Percentiles rank a stretch among this genome's conserved stretches.
phyloP scores from a whole-genome alignment of 805 yeast genomes.

The Pichia ethanolica region DNA sequence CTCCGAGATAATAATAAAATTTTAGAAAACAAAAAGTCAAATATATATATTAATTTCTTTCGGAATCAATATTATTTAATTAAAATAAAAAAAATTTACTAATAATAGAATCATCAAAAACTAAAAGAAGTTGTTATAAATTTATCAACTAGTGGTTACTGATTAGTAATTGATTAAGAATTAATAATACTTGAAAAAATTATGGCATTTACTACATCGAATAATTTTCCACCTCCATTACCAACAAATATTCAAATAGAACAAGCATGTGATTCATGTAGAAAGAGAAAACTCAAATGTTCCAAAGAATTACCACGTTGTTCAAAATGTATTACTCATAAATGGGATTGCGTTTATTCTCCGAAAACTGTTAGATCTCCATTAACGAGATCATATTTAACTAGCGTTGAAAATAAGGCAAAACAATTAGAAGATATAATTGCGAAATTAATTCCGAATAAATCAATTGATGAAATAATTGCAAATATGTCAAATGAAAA shows the following conservation, averaged over 20 bases:
- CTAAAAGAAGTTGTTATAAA: too few species aligned
- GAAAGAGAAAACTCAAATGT: constrained; percentile 72
- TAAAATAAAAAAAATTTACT: too few species aligned
- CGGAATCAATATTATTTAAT: too few species aligned
- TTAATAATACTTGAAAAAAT: too few species aligned
- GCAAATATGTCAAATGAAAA: not conserved
- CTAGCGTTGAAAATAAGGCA: constrained; percentile 60
- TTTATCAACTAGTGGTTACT: too few species aligned
- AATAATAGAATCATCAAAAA: too few species aligned
- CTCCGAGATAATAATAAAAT: too few species aligned
- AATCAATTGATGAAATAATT: constrained; percentile 33
- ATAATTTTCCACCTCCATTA: not conserved
- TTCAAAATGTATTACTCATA: constrained; percentile 61
- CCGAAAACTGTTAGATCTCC: constrained; percentile 78
- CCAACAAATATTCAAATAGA: constrained; percentile 22
- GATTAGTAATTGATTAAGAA: not conserved
- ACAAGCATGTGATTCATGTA: constrained; percentile 77
- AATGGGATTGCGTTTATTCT: constrained; percentile 70
- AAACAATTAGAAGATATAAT: constrained; percentile 39
- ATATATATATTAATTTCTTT: too few species aligned
- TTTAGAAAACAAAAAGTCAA: too few species aligned
- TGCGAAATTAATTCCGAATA: constrained; percentile 36
- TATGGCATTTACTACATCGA: not conserved
- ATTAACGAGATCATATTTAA: constrained; percentile 70
- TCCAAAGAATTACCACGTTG: constrained; percentile 75